These are phyloP conservation scores for Phylloporus arenicola DNA, from an alignment of 768 basidiomycete species.

Conservation along the genomic window DNA sequence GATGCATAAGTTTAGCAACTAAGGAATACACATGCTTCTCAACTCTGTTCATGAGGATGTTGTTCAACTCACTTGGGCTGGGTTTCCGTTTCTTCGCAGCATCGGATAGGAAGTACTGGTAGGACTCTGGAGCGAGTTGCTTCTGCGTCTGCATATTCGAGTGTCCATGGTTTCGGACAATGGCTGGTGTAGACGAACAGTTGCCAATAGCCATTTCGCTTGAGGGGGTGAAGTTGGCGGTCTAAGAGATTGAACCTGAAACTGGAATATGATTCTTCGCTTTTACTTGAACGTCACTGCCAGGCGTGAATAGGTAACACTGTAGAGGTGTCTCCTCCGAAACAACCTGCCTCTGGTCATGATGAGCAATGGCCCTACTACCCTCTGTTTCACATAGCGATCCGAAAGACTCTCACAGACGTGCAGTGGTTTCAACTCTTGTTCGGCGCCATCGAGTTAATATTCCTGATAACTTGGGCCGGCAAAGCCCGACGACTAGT, in stretches of 20 bases:
- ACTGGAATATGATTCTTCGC: background rate
- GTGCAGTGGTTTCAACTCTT: no score
- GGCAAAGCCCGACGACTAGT: no score
- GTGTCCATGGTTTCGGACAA: background rate
- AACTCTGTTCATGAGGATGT: background rate
- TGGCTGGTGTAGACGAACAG: background rate
- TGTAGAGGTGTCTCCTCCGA: background rate
- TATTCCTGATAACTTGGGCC: no score
- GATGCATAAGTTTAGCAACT: slow-evolving; percentile 67
- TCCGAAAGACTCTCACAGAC: no score
- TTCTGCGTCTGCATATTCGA: slow-evolving; percentile 1
- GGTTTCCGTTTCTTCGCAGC: slow-evolving; percentile 57
- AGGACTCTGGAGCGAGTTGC: slow-evolving; percentile 48
- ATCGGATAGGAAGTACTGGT: slow-evolving; percentile 55
- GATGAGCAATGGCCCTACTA: background rate
- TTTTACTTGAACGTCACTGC: background rate
- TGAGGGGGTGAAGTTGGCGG: background rate
- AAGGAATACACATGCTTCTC: slow-evolving; percentile 2
- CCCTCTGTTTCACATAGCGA: no score
- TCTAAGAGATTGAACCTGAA: background rate
- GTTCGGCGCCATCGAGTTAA: no score
- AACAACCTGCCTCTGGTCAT: background rate
- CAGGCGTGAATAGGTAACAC: background rate
- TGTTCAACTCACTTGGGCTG: slow-evolving; percentile 44
- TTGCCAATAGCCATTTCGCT: slow-evolving; percentile 7